Evolutionary conservation across 805 yeast species (phyloP), one percentile per base, ranked within the genome.

Genomic region (Teunomyces aglyptinius): DNA sequence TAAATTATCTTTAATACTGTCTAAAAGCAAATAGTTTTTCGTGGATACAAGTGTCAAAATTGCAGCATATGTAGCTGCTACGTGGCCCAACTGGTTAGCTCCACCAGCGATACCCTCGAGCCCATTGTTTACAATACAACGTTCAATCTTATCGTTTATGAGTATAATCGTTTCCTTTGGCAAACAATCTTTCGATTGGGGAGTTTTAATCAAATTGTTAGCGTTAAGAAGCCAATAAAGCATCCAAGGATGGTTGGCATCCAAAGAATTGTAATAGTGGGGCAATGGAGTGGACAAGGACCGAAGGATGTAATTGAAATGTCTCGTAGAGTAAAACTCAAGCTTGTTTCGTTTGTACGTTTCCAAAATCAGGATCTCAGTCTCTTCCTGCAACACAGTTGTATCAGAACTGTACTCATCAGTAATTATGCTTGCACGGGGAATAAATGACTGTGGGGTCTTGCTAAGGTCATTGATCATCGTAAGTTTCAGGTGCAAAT

Each of bases 171-270:
- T 53, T 6, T 75, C 75, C 75, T 55, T 0, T 6, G 39, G 39
- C 83, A 41, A 47, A 12, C 41, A 29, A 19, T 40, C 12, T 16
- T 33, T 22, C 3, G 28, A 20, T 22, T 49, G 45, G 6, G 44
- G 13, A 1, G 29, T 38, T 3, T 19, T 40, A 10, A 68, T 46
- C 19, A 68, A 28, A 8, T 38, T 33, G 24, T 56, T 53, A 4
- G 67, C 73, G 59, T 89, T 89, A 38, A 78, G 60, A 5, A 85
- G 66, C 99, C 99, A 94, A 61, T 86, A 92, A 1, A 87, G 48
- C 58, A 92, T 68, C 98, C 98, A 94, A 0, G 96, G 83, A 49
- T 85, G 90, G n/a, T 94, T 86, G 0, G 97, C 94, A 64, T 92
- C 97, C 40, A 89, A 70, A 0, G 76, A 76, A 3, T 64, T 59